These are phyloP conservation scores for Thuja plicata DNA, from an alignment of 83 land plant genomes.

Conservation along the genomic window DNA sequence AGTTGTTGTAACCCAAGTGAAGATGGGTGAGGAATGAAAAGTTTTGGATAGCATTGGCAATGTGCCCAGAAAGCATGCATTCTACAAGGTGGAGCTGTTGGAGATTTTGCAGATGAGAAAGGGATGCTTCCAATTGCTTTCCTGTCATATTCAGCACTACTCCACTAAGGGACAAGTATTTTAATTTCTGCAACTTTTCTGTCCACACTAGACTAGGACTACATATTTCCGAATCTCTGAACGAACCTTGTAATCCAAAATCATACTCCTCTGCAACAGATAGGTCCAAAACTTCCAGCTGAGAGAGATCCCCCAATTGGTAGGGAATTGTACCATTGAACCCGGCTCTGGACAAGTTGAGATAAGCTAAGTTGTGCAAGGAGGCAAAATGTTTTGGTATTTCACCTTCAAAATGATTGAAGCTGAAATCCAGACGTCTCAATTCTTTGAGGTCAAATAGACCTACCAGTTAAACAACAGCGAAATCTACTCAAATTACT, in stretches of 20 bases:
- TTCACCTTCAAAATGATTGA: slow-evolving; percentile 26
- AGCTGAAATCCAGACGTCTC: neutral
- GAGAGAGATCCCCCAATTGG: too few relatives aligned
- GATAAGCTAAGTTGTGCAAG: too few relatives aligned
- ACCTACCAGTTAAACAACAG: neutral
- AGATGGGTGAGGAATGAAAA: too few relatives aligned
- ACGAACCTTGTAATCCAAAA: too few relatives aligned
- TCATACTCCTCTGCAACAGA: too few relatives aligned
- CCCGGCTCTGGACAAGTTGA: too few relatives aligned
- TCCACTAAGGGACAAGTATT: slow-evolving; percentile 39
- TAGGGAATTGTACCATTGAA: too few relatives aligned
- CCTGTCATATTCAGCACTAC: slow-evolving; percentile 40
- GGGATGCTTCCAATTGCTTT: slow-evolving; percentile 19
- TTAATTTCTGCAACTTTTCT: slow-evolving; percentile 15
- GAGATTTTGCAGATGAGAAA: slow-evolving; percentile 43
- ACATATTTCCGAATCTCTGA: too few relatives aligned
- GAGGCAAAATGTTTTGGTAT: slow-evolving; percentile 7
- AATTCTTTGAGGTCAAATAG: neutral
- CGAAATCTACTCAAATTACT: neutral
- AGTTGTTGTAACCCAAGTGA: too few relatives aligned
- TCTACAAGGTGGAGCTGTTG: slow-evolving; percentile 22
- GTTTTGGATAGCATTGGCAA: slow-evolving; percentile 27
- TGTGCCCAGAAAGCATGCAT: slow-evolving; percentile 13
- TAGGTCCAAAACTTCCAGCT: too few relatives aligned
- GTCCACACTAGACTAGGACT: too few relatives aligned